Conservation (phyloP, 2,329 filamentous ascomycete genomes). For the Fusarium fujikuroi region DNA sequence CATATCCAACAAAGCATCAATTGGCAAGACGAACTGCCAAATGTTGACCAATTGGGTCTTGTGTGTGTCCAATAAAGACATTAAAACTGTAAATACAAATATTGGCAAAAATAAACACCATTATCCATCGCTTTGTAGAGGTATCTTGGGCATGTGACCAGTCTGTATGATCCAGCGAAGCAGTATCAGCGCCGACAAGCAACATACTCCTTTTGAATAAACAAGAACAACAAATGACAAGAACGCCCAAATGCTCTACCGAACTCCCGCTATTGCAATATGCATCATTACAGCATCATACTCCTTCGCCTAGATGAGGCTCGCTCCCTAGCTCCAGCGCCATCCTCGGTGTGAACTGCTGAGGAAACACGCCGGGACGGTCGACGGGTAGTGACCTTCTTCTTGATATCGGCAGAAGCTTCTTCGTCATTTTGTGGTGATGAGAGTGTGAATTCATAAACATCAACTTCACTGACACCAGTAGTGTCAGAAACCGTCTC, state of each 20-base stretch:
- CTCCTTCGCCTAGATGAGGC: constrained; percentile 61
- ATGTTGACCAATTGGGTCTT: constrained; percentile 35
- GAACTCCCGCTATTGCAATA: constrained; percentile 35
- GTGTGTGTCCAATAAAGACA: constrained; percentile 29
- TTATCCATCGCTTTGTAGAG: constrained; percentile 48
- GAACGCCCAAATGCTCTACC: constrained; percentile 43
- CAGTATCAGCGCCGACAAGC: constrained; percentile 39
- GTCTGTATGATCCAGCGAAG: constrained; percentile 44
- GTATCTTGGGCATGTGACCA: constrained; percentile 50
- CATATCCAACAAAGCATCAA: constrained; percentile 37
- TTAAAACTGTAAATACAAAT: constrained; percentile 48
- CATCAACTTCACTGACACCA: constrained; percentile 53
- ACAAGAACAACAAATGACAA: constrained; percentile 37
- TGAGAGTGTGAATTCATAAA: constrained; percentile 65
- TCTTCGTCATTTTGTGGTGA: constrained; percentile 55
- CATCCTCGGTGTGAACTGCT: constrained; percentile 51
- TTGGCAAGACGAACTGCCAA: constrained; percentile 28
- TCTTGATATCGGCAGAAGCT: constrained; percentile 37
- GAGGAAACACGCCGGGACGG: constrained; percentile 54
- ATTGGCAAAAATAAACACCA: constrained; percentile 43
- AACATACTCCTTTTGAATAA: constrained; percentile 39
- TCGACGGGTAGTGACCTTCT: constrained; percentile 47
- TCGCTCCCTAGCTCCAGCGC: constrained; percentile 43
- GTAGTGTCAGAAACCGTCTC: constrained; percentile 34
- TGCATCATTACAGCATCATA: constrained; percentile 66